Evolutionary conservation across 768 basidiomycete species (phyloP).

Genomic region (Hypsizygus marmoreus): DNA sequence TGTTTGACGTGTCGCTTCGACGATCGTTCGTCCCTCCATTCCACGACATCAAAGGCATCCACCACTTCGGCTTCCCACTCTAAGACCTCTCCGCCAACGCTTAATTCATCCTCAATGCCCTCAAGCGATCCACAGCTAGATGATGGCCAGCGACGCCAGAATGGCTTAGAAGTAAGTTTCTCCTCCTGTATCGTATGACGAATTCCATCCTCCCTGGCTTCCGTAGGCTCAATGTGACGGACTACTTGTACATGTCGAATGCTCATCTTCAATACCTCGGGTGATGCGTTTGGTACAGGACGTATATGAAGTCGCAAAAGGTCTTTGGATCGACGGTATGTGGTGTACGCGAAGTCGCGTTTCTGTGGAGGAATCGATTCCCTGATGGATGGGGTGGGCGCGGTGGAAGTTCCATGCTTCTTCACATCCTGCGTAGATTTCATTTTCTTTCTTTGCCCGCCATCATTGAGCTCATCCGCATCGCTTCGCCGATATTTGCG

Average conservation of each 20-base stretch:
- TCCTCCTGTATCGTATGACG: no score
- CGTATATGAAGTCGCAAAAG: background rate
- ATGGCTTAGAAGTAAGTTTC: no score
- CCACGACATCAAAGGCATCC: background rate
- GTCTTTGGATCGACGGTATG: background rate
- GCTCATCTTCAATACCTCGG: background rate
- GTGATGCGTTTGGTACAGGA: background rate
- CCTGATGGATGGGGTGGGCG: no score
- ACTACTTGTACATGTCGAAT: background rate
- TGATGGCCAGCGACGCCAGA: slow-evolving; percentile 3
- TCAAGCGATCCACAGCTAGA: background rate
- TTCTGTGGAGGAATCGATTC: background rate
- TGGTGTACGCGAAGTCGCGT: background rate
- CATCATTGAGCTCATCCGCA: slow-evolving; percentile 1
- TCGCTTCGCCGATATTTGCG: background rate
- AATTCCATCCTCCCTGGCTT: no score
- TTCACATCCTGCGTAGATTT: no score
- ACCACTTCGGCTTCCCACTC: background rate
- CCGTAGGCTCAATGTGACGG: no score
- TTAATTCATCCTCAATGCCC: background rate
- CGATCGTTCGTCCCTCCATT: background rate
- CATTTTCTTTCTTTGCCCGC: no score
- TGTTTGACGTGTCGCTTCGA: no score
- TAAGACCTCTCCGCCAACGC: background rate
- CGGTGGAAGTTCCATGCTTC: no score